Evolutionary conservation across 2,329 filamentous ascomycete species (phyloP).

Genomic region (Colletotrichum caudatum): DNA sequence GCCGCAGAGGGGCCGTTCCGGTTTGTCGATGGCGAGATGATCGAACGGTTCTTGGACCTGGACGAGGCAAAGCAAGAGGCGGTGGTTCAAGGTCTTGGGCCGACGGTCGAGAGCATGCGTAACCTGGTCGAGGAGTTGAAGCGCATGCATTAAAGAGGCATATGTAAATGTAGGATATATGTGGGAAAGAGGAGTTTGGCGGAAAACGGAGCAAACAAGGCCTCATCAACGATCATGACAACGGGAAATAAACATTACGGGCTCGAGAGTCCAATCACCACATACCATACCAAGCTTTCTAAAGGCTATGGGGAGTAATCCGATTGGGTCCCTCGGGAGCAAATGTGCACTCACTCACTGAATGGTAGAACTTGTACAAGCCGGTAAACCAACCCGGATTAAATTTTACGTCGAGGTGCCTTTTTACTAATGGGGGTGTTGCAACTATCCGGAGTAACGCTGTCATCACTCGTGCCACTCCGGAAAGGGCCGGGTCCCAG

Average conservation of each 20-base stretch:
- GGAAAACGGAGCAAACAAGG: not conserved
- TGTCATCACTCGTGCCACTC: slow-evolving; percentile 36
- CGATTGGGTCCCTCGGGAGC: not conserved
- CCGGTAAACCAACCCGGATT: no score
- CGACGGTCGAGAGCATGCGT: slow-evolving; percentile 72
- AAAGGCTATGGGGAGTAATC: not conserved
- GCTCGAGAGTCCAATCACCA: no score
- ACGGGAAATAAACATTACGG: not conserved
- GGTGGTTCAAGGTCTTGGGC: slow-evolving; percentile 68
- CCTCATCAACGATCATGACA: not conserved
- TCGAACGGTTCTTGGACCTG: slow-evolving; percentile 86
- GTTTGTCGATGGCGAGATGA: slow-evolving; percentile 92
- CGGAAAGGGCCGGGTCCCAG: slow-evolving; percentile 42
- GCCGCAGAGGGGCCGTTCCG: slow-evolving; percentile 82
- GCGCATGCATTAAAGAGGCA: slow-evolving; percentile 66
- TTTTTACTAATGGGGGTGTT: slow-evolving; percentile 31
- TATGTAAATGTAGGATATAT: slow-evolving; percentile 25
- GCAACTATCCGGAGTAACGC: slow-evolving; percentile 19
- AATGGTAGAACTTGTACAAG: not conserved
- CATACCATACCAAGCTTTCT: not conserved
- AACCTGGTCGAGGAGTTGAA: slow-evolving; percentile 72
- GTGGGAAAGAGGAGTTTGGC: slow-evolving; percentile 1
- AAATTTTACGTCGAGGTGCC: not conserved
- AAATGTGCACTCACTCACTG: no score
- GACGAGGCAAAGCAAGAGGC: slow-evolving; percentile 67